Percentiles rank a stretch among this genome's conserved stretches.
phyloP scores from a whole-genome alignment of 768 basidiomycete species.

The Lyophyllum shimeji region DNA sequence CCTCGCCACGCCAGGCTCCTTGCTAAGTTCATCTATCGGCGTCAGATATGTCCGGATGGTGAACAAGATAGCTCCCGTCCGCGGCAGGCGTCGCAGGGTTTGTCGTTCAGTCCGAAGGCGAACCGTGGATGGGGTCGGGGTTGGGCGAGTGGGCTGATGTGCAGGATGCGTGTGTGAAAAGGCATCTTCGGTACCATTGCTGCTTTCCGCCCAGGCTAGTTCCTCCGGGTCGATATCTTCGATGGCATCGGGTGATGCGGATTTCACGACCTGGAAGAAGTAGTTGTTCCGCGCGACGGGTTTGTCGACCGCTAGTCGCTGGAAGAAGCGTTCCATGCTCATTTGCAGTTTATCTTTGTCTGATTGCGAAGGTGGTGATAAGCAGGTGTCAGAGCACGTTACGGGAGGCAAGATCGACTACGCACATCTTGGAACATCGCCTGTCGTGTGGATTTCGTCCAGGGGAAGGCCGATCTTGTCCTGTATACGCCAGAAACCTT shows the following conservation, averaged over 20 bases:
- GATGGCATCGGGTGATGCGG: slow-evolving; percentile 10
- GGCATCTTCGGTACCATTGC: slow-evolving; percentile 25
- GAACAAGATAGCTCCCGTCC: slow-evolving; percentile 65
- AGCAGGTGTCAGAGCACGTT: background rate
- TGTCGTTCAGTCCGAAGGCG: slow-evolving; percentile 66
- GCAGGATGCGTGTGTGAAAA: slow-evolving; percentile 17
- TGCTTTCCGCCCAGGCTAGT: slow-evolving; percentile 54
- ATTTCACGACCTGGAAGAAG: slow-evolving; percentile 32
- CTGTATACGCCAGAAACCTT: slow-evolving; percentile 74
- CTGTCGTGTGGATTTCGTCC: slow-evolving; percentile 69
- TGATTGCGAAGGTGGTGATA: slow-evolving; percentile 19
- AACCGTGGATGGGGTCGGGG: slow-evolving; percentile 41
- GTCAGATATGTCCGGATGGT: slow-evolving; percentile 67
- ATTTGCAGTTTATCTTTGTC: slow-evolving; percentile 61
- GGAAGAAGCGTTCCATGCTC: slow-evolving; percentile 72
- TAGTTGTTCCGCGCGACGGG: slow-evolving; percentile 76
- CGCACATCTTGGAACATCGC: slow-evolving; percentile 74
- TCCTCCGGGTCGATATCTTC: slow-evolving; percentile 57
- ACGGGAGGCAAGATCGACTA: slow-evolving; percentile 3
- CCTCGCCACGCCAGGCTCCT: slow-evolving; percentile 59
- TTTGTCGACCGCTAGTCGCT: slow-evolving; percentile 61
- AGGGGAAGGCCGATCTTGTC: slow-evolving; percentile 76
- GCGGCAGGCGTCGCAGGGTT: slow-evolving; percentile 61
- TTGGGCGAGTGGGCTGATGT: slow-evolving; percentile 15
- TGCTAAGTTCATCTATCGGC: slow-evolving; percentile 47